phyloP scores from a whole-genome alignment of 345 rosid genomes.

The Psidium guajava region DNA sequence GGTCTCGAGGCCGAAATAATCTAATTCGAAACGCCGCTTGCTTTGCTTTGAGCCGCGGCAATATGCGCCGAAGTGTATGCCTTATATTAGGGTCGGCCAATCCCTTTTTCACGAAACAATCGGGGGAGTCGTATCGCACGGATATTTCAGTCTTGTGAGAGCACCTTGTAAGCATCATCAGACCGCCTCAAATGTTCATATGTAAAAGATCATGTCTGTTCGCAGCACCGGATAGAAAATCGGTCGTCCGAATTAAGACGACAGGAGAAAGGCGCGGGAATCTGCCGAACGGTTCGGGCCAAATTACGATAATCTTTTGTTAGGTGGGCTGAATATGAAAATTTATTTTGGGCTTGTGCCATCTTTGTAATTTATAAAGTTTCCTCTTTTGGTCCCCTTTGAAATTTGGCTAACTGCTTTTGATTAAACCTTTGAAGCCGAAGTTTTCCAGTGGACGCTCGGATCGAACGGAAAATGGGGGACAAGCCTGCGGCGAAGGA shows the following conservation, averaged over 20 bases:
- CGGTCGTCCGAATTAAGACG: background rate
- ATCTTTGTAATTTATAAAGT: background rate
- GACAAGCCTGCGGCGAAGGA: background rate
- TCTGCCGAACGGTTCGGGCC: background rate
- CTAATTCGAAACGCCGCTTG: background rate
- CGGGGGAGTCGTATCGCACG: accelerated
- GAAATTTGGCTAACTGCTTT: background rate
- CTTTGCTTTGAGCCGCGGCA: background rate
- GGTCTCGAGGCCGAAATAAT: background rate
- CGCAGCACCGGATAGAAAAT: background rate
- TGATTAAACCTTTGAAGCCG: background rate
- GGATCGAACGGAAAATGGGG: background rate
- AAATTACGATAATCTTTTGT: background rate
- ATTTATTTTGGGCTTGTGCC: background rate
- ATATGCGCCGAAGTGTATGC: background rate
- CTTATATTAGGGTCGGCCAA: background rate
- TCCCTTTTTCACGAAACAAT: background rate
- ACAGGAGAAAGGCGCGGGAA: background rate
- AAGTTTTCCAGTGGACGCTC: background rate
- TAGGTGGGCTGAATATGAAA: background rate
- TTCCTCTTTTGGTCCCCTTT: background rate
- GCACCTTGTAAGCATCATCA: background rate
- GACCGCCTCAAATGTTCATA: background rate
- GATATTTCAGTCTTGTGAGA: background rate
- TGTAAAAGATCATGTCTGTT: background rate